Percentiles rank a stretch among this genome's conserved stretches.
Conservation (phyloP, 2,329 filamentous ascomycete genomes). For the Erysiphe pisi region DNA sequence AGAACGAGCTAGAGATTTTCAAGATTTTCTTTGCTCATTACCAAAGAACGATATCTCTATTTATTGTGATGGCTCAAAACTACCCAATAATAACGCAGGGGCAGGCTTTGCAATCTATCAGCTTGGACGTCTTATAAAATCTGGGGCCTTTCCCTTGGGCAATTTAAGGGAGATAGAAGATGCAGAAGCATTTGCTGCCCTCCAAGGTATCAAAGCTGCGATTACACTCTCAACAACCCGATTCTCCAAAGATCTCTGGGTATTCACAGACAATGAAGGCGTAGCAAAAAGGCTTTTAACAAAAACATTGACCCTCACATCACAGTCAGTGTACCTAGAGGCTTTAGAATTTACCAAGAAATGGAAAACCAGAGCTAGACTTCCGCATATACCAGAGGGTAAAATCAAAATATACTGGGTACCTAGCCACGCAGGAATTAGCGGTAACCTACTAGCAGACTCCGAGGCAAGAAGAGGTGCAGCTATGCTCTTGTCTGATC, state of each 20-base stretch:
- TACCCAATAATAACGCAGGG: background rate
- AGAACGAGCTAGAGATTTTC: background rate
- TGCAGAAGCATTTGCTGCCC: background rate
- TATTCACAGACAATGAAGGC: background rate
- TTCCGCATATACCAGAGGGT: no score
- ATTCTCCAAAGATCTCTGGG: background rate
- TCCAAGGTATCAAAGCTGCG: background rate
- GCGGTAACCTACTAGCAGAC: no score
- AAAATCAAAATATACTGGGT: no score
- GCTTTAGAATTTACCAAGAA: no score
- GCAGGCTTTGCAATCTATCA: background rate
- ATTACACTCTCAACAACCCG: background rate
- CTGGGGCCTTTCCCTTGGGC: background rate
- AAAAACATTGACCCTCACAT: no score
- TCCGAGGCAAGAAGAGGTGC: no score
- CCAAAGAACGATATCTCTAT: background rate
- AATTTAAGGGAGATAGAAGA: background rate
- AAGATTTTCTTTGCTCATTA: background rate
- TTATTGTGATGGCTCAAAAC: background rate
- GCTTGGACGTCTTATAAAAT: background rate
- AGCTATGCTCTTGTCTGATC: no score
- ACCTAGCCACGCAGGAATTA: no score
- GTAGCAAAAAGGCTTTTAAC: background rate
- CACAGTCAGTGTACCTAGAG: no score
- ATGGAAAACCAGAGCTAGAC: no score